A percentile compares a stretch with the other conserved stretches of the same genome.
These are phyloP conservation scores for Pythium scleroteichum DNA, from an alignment of 352 stramenopile genomes.

Conservation along the genomic window DNA sequence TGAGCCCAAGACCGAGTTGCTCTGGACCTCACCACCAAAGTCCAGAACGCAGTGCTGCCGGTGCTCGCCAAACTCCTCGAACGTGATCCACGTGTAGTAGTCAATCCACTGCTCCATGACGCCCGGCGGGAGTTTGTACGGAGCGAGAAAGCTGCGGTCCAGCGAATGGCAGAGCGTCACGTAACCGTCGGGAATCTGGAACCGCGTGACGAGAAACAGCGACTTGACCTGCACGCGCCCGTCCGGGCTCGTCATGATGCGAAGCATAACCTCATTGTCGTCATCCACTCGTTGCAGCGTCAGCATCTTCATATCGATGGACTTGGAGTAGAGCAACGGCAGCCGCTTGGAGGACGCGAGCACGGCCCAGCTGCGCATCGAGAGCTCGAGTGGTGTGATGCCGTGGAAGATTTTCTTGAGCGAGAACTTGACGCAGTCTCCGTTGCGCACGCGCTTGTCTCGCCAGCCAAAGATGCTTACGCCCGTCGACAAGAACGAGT, in stretches of 20 bases:
- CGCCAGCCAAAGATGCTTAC: constrained; percentile 37
- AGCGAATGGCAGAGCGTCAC: constrained; percentile 24
- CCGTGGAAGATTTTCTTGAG: constrained; percentile 34
- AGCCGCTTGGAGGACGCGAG: constrained; percentile 19
- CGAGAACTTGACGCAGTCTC: constrained; percentile 34
- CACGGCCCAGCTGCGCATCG: constrained; percentile 29
- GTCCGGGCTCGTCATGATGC: constrained; percentile 24
- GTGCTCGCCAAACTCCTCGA: constrained; percentile 17
- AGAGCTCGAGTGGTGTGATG: constrained; percentile 20
- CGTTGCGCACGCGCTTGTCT: constrained; percentile 26
- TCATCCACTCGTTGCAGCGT: constrained; percentile 26
- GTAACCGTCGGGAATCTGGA: constrained; percentile 17
- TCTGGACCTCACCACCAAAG: constrained; percentile 25
- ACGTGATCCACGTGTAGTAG: constrained; percentile 29
- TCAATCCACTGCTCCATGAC: constrained; percentile 30
- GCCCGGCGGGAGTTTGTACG: constrained; percentile 13
- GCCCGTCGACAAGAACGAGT: constrained; percentile 29
- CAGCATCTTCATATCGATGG: constrained; percentile 13
- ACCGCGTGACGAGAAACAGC: constrained; percentile 25
- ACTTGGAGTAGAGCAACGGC: constrained; percentile 21
- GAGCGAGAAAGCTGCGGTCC: constrained; percentile 11
- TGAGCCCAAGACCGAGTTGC: constrained; percentile 8
- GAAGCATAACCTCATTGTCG: constrained; percentile 26
- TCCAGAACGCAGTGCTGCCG: constrained; percentile 16
- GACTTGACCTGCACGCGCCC: constrained; percentile 20